These are phyloP conservation scores for Patellifolia procumbens DNA, from an alignment of 179 eudicot species.

Conservation along the genomic window DNA sequence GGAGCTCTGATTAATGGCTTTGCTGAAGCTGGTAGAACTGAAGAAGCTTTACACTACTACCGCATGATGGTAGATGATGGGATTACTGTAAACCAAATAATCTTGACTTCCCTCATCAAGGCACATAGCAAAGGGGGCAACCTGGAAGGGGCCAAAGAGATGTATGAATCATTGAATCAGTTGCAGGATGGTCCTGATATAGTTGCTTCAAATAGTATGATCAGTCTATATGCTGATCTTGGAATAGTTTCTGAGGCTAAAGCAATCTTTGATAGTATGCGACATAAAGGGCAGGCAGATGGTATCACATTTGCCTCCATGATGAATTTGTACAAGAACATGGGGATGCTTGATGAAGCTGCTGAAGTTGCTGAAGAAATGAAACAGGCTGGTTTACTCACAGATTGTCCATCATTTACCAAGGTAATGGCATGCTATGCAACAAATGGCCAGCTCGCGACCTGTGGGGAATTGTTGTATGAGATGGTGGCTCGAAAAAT, in stretches of 20 bases:
- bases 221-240: conserved; percentile 65
- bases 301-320: conserved; percentile 71
- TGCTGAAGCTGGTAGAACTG: conserved; percentile 58
- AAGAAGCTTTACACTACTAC: conserved; percentile 64
- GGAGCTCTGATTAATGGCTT: conserved; percentile 74
- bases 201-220: conserved; percentile 82
- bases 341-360: conserved; percentile 87
- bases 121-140: conserved; percentile 64
- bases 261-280: conserved; percentile 50
- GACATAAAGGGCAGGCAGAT: conserved; percentile 56
- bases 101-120: conserved; percentile 77
- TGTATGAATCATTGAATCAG: conserved; percentile 55
- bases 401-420: conserved; percentile 49
- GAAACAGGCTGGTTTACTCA: conserved; percentile 59
- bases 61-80: conserved; percentile 58
- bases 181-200: conserved; percentile 73
- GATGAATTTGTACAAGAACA: conserved; percentile 70
- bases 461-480: conserved; percentile 58
- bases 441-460: conserved; percentile 55
- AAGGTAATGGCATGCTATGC: conserved; percentile 79
- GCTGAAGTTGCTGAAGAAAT: conserved; percentile 69
- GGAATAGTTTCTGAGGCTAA: conserved; percentile 80
- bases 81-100: conserved; percentile 55
- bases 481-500: conserved; percentile 58
- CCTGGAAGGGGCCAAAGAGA: conserved; percentile 61